These are phyloP conservation scores for Chaetoscypha palmicola DNA, from an alignment of 2,329 filamentous ascomycete species.

Conservation along the genomic window DNA sequence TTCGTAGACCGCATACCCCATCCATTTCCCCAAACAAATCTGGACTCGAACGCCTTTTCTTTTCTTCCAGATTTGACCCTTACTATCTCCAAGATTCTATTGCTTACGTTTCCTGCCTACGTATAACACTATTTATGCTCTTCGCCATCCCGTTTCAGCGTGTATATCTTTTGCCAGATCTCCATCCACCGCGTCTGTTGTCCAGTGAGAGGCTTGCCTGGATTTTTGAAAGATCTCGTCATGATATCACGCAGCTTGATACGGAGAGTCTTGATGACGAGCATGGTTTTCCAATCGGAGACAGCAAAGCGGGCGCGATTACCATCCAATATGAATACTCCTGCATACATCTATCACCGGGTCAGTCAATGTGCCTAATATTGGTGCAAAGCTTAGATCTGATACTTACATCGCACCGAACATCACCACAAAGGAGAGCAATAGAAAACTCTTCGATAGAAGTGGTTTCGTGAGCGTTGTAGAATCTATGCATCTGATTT, in stretches of 20 bases:
- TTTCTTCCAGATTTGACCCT: no score
- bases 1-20: no score
- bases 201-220: conserved; percentile 53
- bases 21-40: no score
- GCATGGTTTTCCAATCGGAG: conserved; percentile 81
- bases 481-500: conserved; percentile 46
- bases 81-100: no score
- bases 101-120: no score
- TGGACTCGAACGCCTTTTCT: no score
- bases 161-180: conserved; percentile 61
- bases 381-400: no score
- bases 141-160: conserved; percentile 3
- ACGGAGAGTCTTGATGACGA: conserved; percentile 79
- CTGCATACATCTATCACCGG: conserved; percentile 82
- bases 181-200: conserved; percentile 70
- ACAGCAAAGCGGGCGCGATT: conserved; percentile 80
- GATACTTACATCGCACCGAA: conserved; percentile 68
- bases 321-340: conserved; percentile 78
- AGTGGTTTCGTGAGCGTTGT: conserved; percentile 86
- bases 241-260: conserved; percentile 69
- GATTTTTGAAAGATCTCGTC: conserved; percentile 60
- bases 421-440: conserved; percentile 78
- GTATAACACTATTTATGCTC: conserved; percentile 1
- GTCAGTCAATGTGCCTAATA: no score
- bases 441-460: conserved; percentile 76